Evolutionary conservation across 345 rosid genomes (phyloP).

Genomic region (Capsella bursapastoris): DNA sequence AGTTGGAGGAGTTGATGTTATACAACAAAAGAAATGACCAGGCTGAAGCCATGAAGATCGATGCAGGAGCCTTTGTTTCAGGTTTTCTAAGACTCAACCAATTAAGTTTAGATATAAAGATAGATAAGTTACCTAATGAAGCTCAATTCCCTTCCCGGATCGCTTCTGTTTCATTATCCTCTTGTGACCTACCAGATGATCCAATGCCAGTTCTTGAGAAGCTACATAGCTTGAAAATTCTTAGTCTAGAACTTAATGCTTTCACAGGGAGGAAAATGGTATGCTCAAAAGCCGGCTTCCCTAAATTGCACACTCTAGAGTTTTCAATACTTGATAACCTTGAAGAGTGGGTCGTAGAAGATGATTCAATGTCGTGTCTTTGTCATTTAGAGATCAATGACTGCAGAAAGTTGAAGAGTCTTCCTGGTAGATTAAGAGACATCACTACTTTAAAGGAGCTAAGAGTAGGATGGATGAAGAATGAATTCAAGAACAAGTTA

Average conservation of each 20-base stretch:
- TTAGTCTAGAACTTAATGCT: conserved; percentile 39
- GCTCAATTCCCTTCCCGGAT: conserved; percentile 46
- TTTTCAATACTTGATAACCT: conserved; percentile 5
- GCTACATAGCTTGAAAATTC: conserved; percentile 45
- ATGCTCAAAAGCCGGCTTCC: conserved; percentile 37
- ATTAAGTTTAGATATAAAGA: conserved; percentile 43
- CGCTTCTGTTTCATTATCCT: conserved; percentile 45
- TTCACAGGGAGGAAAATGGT: conserved; percentile 45
- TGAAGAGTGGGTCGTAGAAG: conserved; percentile 39
- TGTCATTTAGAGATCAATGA: conserved; percentile 26
- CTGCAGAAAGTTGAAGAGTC: conserved; percentile 31
- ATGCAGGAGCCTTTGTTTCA: conserved; percentile 34
- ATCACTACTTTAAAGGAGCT: not conserved
- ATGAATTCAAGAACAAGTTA: conserved; percentile 33
- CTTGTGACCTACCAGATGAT: conserved; percentile 46
- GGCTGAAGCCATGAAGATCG: not conserved
- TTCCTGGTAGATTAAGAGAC: conserved; percentile 31
- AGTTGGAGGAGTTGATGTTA: conserved; percentile 31
- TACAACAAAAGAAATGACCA: conserved; percentile 15
- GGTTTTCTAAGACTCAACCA: conserved; percentile 30
- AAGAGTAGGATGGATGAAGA: conserved; percentile 31
- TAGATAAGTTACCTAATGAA: conserved; percentile 33
- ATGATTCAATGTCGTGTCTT: conserved; percentile 26
- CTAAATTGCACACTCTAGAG: conserved; percentile 20
- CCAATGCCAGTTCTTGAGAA: conserved; percentile 55